Evolutionary conservation across 805 yeast genomes (phyloP).

Genomic region (Gaillardinia entomophila): DNA sequence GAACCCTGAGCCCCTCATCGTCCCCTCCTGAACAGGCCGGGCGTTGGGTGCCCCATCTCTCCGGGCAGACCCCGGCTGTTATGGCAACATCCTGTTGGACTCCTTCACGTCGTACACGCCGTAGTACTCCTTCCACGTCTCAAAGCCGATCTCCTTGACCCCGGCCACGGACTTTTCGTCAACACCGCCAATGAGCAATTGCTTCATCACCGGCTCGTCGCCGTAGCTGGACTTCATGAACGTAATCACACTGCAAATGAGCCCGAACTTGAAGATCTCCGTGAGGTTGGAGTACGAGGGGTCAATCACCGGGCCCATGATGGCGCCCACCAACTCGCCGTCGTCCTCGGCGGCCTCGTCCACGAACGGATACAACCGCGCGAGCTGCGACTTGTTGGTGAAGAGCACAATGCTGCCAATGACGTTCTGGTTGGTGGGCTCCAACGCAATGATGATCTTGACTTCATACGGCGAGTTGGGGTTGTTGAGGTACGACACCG

Average conservation of each 20-base stretch:
- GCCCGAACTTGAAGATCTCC: slow-evolving; percentile 50
- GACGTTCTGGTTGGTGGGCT: slow-evolving; percentile 45
- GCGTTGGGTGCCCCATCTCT: too few relatives aligned
- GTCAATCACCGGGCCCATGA: slow-evolving; percentile 49
- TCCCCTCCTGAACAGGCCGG: too few relatives aligned
- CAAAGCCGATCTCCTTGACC: slow-evolving; percentile 38
- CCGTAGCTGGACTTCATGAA: slow-evolving; percentile 26
- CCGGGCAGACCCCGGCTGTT: too few relatives aligned
- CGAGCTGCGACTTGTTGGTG: slow-evolving; percentile 38
- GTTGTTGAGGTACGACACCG: slow-evolving; percentile 23
- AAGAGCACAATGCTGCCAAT: slow-evolving; percentile 49
- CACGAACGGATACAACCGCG: slow-evolving; percentile 48
- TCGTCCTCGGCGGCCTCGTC: slow-evolving; percentile 27
- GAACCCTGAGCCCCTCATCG: too few relatives aligned
- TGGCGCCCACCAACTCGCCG: slow-evolving; percentile 37
- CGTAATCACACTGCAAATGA: slow-evolving; percentile 51
- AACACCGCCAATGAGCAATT: slow-evolving; percentile 31
- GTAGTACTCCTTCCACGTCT: slow-evolving; percentile 31
- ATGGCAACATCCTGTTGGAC: too few relatives aligned
- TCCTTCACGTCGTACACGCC: slow-evolving; percentile 25
- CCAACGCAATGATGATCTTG: slow-evolving; percentile 47
- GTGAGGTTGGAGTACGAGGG: slow-evolving; percentile 47
- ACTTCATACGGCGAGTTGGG: slow-evolving; percentile 25
- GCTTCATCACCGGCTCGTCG: slow-evolving; percentile 21
- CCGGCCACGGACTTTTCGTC: slow-evolving; percentile 30